These are phyloP conservation scores for Gremmenia infestans DNA, from an alignment of 2,329 filamentous ascomycete species.

Conservation along the genomic window DNA sequence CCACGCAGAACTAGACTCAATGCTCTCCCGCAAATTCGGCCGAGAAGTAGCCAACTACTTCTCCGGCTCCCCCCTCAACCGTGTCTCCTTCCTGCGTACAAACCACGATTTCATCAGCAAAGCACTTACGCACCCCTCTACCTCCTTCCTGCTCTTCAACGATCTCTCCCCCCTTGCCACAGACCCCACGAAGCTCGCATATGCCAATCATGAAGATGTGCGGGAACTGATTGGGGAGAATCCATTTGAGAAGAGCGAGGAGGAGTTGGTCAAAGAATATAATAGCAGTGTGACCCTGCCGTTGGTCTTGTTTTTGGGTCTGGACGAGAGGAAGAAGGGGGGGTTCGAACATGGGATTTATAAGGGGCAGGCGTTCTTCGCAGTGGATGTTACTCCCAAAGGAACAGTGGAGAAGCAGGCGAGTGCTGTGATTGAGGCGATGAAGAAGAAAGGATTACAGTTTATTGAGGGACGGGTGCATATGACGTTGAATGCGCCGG, in stretches of 20 bases:
- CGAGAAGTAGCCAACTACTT: slow-evolving; percentile 82
- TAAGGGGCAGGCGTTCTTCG: slow-evolving; percentile 78
- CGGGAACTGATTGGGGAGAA: slow-evolving; percentile 63
- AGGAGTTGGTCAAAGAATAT: slow-evolving; percentile 65
- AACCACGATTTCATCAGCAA: slow-evolving; percentile 65
- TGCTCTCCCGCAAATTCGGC: slow-evolving; percentile 73
- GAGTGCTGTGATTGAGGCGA: slow-evolving; percentile 51
- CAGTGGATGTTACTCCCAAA: slow-evolving; percentile 77
- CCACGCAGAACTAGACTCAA: slow-evolving; percentile 36
- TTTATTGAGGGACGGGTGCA: slow-evolving; percentile 63
- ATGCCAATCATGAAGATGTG: slow-evolving; percentile 65
- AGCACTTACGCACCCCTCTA: slow-evolving; percentile 60
- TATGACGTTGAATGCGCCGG: slow-evolving; percentile 41
- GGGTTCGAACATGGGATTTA: slow-evolving; percentile 60
- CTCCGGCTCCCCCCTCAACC: slow-evolving; percentile 71
- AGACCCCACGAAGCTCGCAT: slow-evolving; percentile 58
- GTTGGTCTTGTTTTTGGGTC: slow-evolving; percentile 76
- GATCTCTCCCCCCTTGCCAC: slow-evolving; percentile 69
- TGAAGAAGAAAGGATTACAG: slow-evolving; percentile 56
- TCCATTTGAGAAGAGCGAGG: slow-evolving; percentile 67
- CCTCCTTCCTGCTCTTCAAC: slow-evolving; percentile 74
- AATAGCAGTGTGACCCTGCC: slow-evolving; percentile 65
- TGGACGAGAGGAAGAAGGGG: slow-evolving; percentile 59
- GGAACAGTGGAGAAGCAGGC: slow-evolving; percentile 58
- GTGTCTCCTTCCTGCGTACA: slow-evolving; percentile 70